A percentile compares a stretch with the other conserved stretches of the same genome.
Conservation (phyloP, 495 filamentous ascomycete genomes). For the Podospora tetraspora region DNA sequence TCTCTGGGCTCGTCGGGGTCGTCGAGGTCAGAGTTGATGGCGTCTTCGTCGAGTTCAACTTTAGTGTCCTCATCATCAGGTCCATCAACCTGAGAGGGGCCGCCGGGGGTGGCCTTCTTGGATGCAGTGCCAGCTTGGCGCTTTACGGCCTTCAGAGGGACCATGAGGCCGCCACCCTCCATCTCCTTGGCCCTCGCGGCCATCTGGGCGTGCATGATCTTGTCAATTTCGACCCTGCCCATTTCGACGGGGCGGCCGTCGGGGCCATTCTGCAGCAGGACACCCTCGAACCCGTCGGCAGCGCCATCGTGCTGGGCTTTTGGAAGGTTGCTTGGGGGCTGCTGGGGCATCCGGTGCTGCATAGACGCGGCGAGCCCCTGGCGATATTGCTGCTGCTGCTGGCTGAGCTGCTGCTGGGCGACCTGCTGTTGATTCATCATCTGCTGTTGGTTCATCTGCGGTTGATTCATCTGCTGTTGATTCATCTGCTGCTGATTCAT, state of each 20-base stretch:
- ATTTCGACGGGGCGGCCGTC: constrained; percentile 38
- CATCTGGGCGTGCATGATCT: constrained; percentile 58
- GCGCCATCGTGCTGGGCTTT: constrained; percentile 47
- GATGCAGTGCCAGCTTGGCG: constrained; percentile 28
- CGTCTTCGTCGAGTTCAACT: constrained; percentile 76
- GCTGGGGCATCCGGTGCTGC: constrained; percentile 40
- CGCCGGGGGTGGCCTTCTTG: constrained; percentile 24
- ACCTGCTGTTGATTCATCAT: constrained; percentile 19
- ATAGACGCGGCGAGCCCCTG: constrained; percentile 20
- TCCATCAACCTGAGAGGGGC: constrained; percentile 60
- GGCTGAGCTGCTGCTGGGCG: constrained; percentile 38
- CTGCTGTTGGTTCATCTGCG: constrained; percentile 34
- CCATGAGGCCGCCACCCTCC: constrained; percentile 78
- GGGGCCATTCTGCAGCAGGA: constrained; percentile 42
- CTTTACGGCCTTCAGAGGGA: constrained; percentile 52
- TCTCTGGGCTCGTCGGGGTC: constrained; percentile 82
- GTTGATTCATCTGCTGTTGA: constrained; percentile 33
- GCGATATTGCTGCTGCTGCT: constrained; percentile 36
- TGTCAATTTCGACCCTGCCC: constrained; percentile 54
- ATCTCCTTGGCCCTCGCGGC: constrained; percentile 61
- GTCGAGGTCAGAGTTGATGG: constrained; percentile 97
- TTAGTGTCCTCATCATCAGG: constrained; percentile 57
- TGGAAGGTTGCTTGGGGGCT: constrained; percentile 38
- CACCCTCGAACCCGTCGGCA: constrained; percentile 44
- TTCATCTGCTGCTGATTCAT: constrained; percentile 34